phyloP scores from a whole-genome alignment of 2,329 filamentous ascomycete species.

The Sphaerostilbella broomeana region DNA sequence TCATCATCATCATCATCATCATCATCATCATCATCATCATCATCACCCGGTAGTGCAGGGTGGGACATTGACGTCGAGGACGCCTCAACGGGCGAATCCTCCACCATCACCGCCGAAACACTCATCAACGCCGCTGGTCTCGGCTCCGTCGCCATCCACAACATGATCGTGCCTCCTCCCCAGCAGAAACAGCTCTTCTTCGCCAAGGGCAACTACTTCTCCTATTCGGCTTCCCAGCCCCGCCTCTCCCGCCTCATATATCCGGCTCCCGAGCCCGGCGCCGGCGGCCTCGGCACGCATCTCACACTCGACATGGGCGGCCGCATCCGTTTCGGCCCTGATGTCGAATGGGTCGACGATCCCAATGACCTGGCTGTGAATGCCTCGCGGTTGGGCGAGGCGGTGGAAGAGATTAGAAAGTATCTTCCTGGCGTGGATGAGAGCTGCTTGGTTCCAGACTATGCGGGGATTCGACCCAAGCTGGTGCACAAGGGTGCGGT shows the following conservation, averaged over 20 bases:
- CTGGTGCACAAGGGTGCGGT: conserved; percentile 55
- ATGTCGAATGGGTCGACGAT: conserved; percentile 83
- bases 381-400: conserved; percentile 53
- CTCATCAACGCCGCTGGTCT: conserved; percentile 84
- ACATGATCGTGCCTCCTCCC: conserved; percentile 63
- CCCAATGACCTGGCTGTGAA: conserved; percentile 66
- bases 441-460: conserved; percentile 66
- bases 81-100: conserved; percentile 38
- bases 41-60: conserved; percentile 45
- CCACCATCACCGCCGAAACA: conserved; percentile 63
- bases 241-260: conserved; percentile 70
- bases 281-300: conserved; percentile 84
- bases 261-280: conserved; percentile 74
- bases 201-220: conserved; percentile 95
- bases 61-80: conserved; percentile 61
- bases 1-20: conserved; percentile 24
- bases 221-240: conserved; percentile 62
- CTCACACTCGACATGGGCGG: conserved; percentile 84
- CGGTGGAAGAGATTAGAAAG: conserved; percentile 65
- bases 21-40: conserved; percentile 25
- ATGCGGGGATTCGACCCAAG: conserved; percentile 89
- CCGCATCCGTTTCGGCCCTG: conserved; percentile 83
- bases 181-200: conserved; percentile 61
- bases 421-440: conserved; percentile 73
- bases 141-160: conserved; percentile 67